A percentile compares a stretch with the other conserved stretches of the same genome.
Evolutionary conservation across 805 yeast genomes (phyloP).

Genomic region (Saccharomyces paradoxus): DNA sequence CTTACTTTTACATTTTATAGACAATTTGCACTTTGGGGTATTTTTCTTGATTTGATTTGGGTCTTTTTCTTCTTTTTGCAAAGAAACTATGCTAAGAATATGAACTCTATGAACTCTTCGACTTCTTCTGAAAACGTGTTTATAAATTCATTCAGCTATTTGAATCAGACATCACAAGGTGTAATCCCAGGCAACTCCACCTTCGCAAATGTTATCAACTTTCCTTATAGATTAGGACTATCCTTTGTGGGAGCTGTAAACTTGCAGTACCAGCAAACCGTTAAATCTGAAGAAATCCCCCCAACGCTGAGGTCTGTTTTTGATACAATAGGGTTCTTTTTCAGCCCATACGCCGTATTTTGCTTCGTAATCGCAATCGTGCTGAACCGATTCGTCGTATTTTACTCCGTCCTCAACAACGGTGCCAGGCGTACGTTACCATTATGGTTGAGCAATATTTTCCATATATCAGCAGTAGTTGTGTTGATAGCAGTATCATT

Average conservation of each 20-base stretch:
- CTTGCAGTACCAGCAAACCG: constrained; percentile 18
- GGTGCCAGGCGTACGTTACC: constrained; percentile 7
- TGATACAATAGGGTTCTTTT: constrained; percentile 34
- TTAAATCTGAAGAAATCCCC: constrained; percentile 2
- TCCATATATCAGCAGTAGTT: constrained; percentile 24
- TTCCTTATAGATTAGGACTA: constrained; percentile 10
- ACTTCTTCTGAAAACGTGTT: background rate
- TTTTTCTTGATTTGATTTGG: background rate
- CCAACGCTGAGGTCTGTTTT: constrained; percentile 5
- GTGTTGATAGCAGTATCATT: constrained; percentile 37
- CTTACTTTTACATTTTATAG: background rate
- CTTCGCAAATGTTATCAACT: constrained; percentile 7
- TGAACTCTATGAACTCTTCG: background rate
- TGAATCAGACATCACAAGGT: constrained; percentile 16
- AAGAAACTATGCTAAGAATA: background rate
- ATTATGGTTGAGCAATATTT: constrained; percentile 26
- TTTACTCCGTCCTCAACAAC: constrained; percentile 12
- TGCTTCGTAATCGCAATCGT: constrained; percentile 53
- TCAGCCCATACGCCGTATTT: constrained; percentile 42
- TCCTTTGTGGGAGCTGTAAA: constrained; percentile 12
- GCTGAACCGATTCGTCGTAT: constrained; percentile 49
- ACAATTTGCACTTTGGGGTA: background rate
- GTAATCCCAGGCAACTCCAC: constrained; percentile 12
- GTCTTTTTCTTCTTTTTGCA: background rate
- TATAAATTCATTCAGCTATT: constrained; percentile 9